Conservation (phyloP, 176 grass and related monocot genomes). For the Pharus latifolius region DNA sequence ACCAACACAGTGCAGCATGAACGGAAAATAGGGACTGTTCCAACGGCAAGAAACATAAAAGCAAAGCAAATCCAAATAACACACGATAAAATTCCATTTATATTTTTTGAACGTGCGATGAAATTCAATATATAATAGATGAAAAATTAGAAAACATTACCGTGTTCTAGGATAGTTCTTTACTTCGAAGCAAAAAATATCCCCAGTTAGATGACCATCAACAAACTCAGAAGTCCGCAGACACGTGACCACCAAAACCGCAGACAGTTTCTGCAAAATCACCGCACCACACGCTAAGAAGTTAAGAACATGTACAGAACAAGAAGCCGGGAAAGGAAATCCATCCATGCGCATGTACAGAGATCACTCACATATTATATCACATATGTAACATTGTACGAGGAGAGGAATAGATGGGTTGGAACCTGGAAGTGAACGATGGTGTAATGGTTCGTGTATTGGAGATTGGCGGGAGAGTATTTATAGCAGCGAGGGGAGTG, state of each 20-base stretch:
- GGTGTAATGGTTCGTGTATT: too few species aligned
- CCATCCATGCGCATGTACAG: background rate
- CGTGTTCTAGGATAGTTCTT: too few species aligned
- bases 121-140: too few species aligned
- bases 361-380: background rate
- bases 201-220: slow-evolving; percentile 42
- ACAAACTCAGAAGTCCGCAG: background rate
- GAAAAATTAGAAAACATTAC: too few species aligned
- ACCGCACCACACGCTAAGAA: background rate
- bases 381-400: background rate
- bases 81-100: too few species aligned
- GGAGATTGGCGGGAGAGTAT: too few species aligned
- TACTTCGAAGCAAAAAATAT: too few species aligned
- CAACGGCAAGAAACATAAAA: background rate
- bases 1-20: background rate
- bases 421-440: too few species aligned
- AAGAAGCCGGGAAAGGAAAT: background rate
- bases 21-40: background rate
- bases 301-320: background rate
- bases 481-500: too few species aligned
- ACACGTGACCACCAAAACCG: background rate
- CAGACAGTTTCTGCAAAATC: background rate
- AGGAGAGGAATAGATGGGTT: too few species aligned
- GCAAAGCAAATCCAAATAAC: background rate
- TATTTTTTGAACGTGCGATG: too few species aligned